A percentile compares a stretch with the other conserved stretches of the same genome.
Evolutionary conservation across 163 green algal species (phyloP).

Genomic region (Volvox carteri): DNA sequence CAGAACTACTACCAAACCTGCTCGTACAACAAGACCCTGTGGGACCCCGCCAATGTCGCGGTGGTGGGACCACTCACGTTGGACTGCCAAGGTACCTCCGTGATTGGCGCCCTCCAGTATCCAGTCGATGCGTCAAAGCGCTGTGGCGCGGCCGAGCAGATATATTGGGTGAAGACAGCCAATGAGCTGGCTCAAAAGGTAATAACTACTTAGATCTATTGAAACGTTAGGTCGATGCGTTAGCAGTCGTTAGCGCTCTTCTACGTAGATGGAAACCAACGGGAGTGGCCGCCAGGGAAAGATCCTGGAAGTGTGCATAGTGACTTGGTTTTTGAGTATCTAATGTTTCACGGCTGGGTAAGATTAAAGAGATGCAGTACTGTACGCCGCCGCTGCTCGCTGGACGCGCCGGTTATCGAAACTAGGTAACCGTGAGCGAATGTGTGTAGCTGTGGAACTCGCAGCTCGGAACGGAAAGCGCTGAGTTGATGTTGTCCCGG

Average conservation of each 20-base stretch:
- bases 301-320: neutral
- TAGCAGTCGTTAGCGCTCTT: neutral
- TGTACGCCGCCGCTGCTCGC: too few relatives aligned
- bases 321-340: neutral
- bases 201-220: neutral
- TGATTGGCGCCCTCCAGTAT: neutral
- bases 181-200: neutral
- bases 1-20: constrained; percentile 28
- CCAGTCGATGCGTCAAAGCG: neutral
- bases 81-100: neutral
- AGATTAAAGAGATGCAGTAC: neutral
- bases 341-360: neutral
- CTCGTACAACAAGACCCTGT: constrained; percentile 8
- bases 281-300: neutral
- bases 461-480: too few relatives aligned
- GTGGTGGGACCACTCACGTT: neutral
- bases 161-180: neutral
- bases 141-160: neutral
- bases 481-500: too few relatives aligned
- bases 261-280: neutral
- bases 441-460: too few relatives aligned
- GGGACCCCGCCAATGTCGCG: neutral
- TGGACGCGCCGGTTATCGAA: too few relatives aligned
- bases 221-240: neutral
- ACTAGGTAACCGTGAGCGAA: too few relatives aligned